Evolutionary conservation across 2,329 filamentous ascomycete species (phyloP).

Genomic region (Nemania serpens): DNA sequence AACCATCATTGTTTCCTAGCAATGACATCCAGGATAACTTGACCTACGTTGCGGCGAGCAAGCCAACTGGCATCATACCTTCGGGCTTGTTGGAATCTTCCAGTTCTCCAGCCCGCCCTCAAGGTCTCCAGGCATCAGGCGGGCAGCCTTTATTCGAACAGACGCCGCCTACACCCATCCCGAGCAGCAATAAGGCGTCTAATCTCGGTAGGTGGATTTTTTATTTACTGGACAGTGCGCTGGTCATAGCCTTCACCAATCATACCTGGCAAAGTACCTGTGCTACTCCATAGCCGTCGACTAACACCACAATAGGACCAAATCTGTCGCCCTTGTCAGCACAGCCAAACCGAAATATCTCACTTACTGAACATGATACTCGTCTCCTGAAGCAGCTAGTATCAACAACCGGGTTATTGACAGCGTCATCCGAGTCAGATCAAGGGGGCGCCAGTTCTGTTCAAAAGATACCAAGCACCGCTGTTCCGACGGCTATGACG

Average conservation of each 20-base stretch:
- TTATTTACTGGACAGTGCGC: background rate
- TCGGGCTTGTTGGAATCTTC: conserved; percentile 5
- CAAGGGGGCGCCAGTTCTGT: background rate
- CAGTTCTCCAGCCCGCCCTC: background rate
- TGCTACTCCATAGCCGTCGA: background rate
- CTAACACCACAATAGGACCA: conserved; percentile 9
- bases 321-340: background rate
- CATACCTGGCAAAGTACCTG: background rate
- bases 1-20: conserved; percentile 8
- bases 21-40: too few species aligned
- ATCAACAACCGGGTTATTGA: background rate
- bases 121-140: conserved; percentile 5
- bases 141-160: background rate
- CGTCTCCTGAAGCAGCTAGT: background rate
- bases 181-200: background rate
- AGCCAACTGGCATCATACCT: background rate
- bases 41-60: too few species aligned
- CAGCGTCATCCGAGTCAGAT: background rate
- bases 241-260: background rate
- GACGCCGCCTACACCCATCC: background rate
- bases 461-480: background rate
- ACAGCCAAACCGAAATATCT: background rate
- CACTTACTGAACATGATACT: background rate
- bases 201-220: conserved; percentile 14
- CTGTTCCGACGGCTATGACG: conserved; percentile 1